Conservation (phyloP, 2,329 filamentous ascomycete species). For the Alternaria solani region DNA sequence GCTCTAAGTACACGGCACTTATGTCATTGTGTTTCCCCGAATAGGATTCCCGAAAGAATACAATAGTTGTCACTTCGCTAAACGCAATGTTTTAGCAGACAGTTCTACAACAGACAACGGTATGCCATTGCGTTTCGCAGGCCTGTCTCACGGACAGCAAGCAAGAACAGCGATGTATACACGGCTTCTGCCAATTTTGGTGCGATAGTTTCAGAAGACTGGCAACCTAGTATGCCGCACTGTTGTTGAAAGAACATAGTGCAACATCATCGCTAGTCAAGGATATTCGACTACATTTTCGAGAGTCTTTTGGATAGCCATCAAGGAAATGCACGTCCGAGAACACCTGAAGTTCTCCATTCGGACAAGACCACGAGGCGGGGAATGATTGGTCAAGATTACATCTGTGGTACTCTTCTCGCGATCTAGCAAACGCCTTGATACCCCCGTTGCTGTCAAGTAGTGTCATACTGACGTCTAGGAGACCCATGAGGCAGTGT, state of each 20-base stretch:
- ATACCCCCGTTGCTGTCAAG: background rate
- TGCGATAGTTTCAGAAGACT: background rate
- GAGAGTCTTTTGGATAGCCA: background rate
- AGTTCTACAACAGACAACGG: background rate
- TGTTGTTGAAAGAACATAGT: background rate
- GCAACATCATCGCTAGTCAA: background rate
- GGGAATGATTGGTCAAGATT: background rate
- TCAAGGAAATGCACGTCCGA: background rate
- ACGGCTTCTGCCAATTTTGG: background rate
- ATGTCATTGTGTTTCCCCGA: background rate
- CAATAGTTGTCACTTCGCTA: too few species aligned
- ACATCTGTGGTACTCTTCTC: background rate
- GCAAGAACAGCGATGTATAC: background rate
- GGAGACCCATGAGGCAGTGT: background rate
- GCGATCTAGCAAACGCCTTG: background rate
- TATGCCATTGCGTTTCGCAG: background rate
- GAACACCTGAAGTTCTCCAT: rapidly evolving
- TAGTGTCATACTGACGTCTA: background rate
- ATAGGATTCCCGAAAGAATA: background rate
- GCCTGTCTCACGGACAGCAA: background rate
- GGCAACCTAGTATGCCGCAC: background rate
- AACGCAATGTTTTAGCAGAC: background rate
- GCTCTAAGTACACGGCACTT: background rate
- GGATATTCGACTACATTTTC: rapidly evolving
- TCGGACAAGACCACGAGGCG: background rate